phyloP scores from a whole-genome alignment of 2,329 filamentous ascomycete genomes.

The Neocatenulostroma microsporum region DNA sequence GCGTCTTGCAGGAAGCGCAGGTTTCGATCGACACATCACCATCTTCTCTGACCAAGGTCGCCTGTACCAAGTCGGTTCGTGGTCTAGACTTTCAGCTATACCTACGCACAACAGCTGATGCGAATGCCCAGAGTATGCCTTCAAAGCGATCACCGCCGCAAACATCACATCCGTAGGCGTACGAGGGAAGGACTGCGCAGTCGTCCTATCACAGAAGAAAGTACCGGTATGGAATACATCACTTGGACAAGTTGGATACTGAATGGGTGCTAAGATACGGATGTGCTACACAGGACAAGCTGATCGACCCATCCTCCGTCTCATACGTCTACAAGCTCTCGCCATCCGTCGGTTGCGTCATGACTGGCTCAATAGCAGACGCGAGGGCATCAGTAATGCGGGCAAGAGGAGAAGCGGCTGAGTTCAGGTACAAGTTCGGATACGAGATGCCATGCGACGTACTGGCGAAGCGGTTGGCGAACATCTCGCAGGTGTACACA shows the following conservation, averaged over 20 bases:
- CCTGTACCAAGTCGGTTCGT: constrained; percentile 98
- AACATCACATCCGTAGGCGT: constrained; percentile 98
- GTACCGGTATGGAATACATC: constrained; percentile 66
- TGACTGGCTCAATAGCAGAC: constrained; percentile 98
- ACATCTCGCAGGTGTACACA: constrained; percentile 99
- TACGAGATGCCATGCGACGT: constrained; percentile 99
- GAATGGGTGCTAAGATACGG: constrained; percentile 14
- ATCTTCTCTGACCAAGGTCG: constrained; percentile 99
- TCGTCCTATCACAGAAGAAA: constrained; percentile 98
- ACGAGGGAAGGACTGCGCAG: constrained; percentile 91
- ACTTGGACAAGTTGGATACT: neutral
- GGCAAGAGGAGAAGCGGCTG: constrained; percentile 89
- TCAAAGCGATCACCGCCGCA: constrained; percentile 98
- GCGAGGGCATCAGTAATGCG: constrained; percentile 87
- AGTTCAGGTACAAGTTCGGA: constrained; percentile 97
- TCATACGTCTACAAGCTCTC: constrained; percentile 97
- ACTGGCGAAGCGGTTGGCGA: constrained; percentile 90
- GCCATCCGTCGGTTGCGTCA: constrained; percentile 91
- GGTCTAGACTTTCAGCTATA: neutral
- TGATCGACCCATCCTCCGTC: constrained; percentile 94
- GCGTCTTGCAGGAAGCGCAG: constrained; percentile 59
- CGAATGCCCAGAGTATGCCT: constrained; percentile 84
- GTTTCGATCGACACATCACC: constrained; percentile 97
- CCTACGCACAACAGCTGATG: constrained; percentile 18
- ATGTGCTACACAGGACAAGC: constrained; percentile 73